These are phyloP conservation scores for Osmanthus fragrans DNA, from an alignment of 257 asterid genomes.

Conservation along the genomic window DNA sequence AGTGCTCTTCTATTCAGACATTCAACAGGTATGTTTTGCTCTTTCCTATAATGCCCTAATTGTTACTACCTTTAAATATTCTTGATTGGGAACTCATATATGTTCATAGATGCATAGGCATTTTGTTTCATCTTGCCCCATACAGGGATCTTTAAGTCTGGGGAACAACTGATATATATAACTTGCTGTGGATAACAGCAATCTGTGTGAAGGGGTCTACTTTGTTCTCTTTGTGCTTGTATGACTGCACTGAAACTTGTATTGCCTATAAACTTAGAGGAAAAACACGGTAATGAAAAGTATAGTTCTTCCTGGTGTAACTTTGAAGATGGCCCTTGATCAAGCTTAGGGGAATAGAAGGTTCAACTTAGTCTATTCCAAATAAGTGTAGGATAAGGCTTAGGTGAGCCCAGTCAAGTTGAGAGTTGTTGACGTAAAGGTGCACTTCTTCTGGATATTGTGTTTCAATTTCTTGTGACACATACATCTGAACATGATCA, in stretches of 20 bases:
- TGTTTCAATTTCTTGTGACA: neutral
- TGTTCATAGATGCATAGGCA: neutral
- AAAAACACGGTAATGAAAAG: too few species aligned
- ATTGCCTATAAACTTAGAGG: neutral
- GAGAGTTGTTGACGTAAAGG: neutral
- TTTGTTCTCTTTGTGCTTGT: neutral
- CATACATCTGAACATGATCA: neutral
- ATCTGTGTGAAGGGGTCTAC: conserved; percentile 6
- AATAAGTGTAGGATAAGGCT: neutral
- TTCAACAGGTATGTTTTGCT: conserved; percentile 63
- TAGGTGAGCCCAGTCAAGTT: neutral
- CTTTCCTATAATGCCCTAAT: conserved; percentile 1
- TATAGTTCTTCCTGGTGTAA: too few species aligned
- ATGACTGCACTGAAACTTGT: neutral
- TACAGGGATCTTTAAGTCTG: neutral
- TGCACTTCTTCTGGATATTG: neutral
- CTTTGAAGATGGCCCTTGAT: too few species aligned
- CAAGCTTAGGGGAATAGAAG: neutral
- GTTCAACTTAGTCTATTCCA: neutral
- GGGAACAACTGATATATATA: neutral
- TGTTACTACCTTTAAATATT: neutral
- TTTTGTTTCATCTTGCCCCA: conserved; percentile 4
- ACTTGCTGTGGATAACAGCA: neutral
- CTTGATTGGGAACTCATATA: neutral
- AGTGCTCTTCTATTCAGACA: conserved; percentile 60